Conservation (phyloP, 1,284 basidiomycete species). For the Sanghuangporus sanghuang region DNA sequence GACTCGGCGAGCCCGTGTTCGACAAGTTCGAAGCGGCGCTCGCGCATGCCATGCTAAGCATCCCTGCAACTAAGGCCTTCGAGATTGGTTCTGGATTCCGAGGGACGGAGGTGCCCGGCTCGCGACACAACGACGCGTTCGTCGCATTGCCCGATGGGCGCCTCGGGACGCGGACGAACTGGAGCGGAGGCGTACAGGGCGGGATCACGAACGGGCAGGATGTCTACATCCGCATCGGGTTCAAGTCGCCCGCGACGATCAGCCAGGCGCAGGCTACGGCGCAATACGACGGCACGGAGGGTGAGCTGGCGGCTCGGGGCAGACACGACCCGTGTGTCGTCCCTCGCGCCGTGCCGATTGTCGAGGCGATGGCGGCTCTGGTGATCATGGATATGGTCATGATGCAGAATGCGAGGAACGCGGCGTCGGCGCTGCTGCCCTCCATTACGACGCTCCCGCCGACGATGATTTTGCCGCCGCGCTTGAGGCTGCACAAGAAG, state of each 20-base stretch:
- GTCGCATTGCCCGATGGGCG: conserved; percentile 61
- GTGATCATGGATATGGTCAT: conserved; percentile 93
- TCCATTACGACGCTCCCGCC: conserved; percentile 81
- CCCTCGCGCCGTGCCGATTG: conserved; percentile 95
- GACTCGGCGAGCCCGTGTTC: conserved; percentile 96
- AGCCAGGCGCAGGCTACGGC: conserved; percentile 88
- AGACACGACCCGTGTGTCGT: conserved; percentile 98
- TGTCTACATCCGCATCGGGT: conserved; percentile 96
- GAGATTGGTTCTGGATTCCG: conserved; percentile 97
- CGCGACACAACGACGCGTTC: conserved; percentile 92
- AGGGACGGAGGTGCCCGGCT: conserved; percentile 93
- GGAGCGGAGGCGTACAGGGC: conserved; percentile 97
- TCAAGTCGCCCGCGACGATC: conserved; percentile 99
- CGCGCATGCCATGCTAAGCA: conserved; percentile 97
- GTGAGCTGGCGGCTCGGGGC: conserved; percentile 86
- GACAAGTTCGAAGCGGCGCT: conserved; percentile 98
- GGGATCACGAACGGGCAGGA: conserved; percentile 98
- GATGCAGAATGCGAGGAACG: conserved; percentile 77
- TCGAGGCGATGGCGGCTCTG: conserved; percentile 96
- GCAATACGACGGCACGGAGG: conserved; percentile 87
- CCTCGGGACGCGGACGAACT: conserved; percentile 88
- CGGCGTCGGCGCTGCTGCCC: conserved; percentile 63
- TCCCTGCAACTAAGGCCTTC: conserved; percentile 98
- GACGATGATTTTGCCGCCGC: conserved; percentile 68
- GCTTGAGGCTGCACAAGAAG: not conserved